Percentiles rank a stretch among this genome's conserved stretches.
Conservation (phyloP, 2,329 filamentous ascomycete species). For the Esteya vermicola region DNA sequence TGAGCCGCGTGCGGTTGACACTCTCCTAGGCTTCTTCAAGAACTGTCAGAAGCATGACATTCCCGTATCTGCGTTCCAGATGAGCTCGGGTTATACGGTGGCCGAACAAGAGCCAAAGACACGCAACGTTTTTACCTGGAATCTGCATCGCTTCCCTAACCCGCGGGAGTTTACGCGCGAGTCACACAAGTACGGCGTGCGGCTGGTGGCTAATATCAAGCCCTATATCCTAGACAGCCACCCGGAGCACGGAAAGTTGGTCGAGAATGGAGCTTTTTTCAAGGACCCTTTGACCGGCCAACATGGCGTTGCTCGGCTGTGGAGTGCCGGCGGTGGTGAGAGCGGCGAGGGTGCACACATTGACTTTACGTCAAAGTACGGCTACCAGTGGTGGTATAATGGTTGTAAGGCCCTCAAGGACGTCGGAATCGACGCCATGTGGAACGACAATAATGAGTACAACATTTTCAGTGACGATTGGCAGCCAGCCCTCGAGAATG, state of each 20-base stretch:
- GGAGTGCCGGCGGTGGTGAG: constrained; percentile 59
- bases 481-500: constrained; percentile 41
- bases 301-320: constrained; percentile 46
- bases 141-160: constrained; percentile 53
- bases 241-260: constrained; percentile 49
- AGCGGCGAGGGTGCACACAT: constrained; percentile 58
- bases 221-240: constrained; percentile 56
- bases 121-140: constrained; percentile 60
- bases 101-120: constrained; percentile 54
- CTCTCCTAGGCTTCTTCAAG: constrained; percentile 43
- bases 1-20: constrained; percentile 38
- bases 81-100: constrained; percentile 60
- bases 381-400: constrained; percentile 59
- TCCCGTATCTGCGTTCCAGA: constrained; percentile 56
- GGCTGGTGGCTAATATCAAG: constrained; percentile 58
- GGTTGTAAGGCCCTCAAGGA: constrained; percentile 48
- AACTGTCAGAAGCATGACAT: constrained; percentile 52
- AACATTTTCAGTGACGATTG: constrained; percentile 51
- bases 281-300: constrained; percentile 37
- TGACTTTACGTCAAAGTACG: constrained; percentile 55
- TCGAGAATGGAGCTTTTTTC: constrained; percentile 47
- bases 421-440: constrained; percentile 57
- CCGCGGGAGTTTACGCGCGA: constrained; percentile 48
- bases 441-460: constrained; percentile 73
- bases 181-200: constrained; percentile 50